A percentile compares a stretch with the other conserved stretches of the same genome.
Conservation (phyloP, 768 basidiomycete species). For the Agrocybe praecox region DNA sequence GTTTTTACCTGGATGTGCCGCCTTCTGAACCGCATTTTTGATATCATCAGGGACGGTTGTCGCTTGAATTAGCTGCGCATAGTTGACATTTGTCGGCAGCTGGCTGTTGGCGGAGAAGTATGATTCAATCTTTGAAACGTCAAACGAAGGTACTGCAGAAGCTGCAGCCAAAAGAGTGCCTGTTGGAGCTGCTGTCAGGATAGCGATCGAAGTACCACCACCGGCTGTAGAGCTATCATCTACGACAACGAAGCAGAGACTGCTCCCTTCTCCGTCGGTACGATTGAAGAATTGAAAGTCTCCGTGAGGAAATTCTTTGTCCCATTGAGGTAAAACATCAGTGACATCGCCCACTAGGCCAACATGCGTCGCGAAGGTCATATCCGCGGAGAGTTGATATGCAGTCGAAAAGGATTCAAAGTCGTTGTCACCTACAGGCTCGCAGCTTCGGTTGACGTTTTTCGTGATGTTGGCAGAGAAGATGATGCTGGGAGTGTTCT, state of each 20-base stretch:
- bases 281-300: neutral
- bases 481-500: neutral
- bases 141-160: neutral
- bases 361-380: neutral
- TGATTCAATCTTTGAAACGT: constrained; percentile 2
- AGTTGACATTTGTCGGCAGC: constrained; percentile 4
- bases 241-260: neutral
- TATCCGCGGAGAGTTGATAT: constrained; percentile 1
- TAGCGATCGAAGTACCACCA: neutral
- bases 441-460: neutral
- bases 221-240: neutral
- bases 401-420: constrained; percentile 3
- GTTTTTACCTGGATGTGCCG: neutral
- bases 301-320: neutral
- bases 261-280: neutral
- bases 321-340: neutral
- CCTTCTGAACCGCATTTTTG: neutral
- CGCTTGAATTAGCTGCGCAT: neutral
- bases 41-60: constrained; percentile 4
- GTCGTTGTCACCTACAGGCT: neutral
- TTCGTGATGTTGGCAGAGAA: neutral
- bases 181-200: neutral
- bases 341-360: neutral
- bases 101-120: constrained; percentile 2
- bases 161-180: constrained; percentile 1